Conservation (phyloP, 2,329 filamentous ascomycete genomes). For the Pleurostoma richardsiae region DNA sequence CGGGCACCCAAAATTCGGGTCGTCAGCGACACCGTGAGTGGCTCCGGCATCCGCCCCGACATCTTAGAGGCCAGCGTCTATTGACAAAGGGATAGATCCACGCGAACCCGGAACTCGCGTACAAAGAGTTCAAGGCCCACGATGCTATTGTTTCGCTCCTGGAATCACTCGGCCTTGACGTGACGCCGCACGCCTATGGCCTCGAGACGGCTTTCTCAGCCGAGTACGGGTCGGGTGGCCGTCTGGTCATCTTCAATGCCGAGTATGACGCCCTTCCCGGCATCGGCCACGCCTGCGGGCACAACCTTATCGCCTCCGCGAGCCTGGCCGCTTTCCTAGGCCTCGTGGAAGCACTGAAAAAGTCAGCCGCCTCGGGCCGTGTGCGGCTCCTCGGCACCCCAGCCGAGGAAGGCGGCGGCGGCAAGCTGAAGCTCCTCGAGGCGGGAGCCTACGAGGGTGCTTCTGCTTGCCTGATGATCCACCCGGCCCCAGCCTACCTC, state of each 20-base stretch:
- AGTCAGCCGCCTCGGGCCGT: constrained; percentile 22
- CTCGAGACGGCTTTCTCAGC: constrained; percentile 47
- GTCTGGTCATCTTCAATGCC: constrained; percentile 34
- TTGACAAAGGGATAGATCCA: constrained; percentile 22
- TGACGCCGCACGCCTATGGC: constrained; percentile 44
- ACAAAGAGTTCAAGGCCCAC: constrained; percentile 46
- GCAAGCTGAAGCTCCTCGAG: constrained; percentile 30
- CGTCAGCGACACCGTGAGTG: not conserved
- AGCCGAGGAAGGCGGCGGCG: constrained; percentile 36
- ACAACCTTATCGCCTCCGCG: constrained; percentile 38
- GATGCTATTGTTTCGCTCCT: constrained; percentile 40
- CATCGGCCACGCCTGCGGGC: constrained; percentile 40
- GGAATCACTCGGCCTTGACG: constrained; percentile 34
- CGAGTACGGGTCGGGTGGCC: constrained; percentile 33
- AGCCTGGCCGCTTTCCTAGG: constrained; percentile 34
- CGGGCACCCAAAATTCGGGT: not conserved
- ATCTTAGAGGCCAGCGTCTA: not conserved
- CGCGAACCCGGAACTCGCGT: constrained; percentile 43
- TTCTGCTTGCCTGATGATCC: constrained; percentile 34
- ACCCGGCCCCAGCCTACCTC: constrained; percentile 21
- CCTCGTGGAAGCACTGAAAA: constrained; percentile 24
- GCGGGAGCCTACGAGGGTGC: constrained; percentile 23
- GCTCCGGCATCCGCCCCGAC: not conserved
- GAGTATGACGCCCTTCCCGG: constrained; percentile 43
- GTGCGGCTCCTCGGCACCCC: constrained; percentile 35